Evolutionary conservation across 2,329 filamentous ascomycete species (phyloP), one percentile per base, ranked within the genome.

Genomic region (Colletotrichum musae): DNA sequence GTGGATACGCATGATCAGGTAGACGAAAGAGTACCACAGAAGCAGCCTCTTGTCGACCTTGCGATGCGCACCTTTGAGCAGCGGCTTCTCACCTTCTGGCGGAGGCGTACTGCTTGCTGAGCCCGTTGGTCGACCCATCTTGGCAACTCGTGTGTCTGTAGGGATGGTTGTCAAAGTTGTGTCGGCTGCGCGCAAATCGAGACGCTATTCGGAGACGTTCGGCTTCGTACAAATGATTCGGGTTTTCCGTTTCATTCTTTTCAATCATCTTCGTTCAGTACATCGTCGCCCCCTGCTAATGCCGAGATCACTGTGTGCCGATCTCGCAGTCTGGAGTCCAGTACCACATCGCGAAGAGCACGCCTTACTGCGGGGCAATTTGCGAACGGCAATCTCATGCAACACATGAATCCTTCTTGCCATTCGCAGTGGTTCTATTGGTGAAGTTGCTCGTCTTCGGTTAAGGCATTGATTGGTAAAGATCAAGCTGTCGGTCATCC

Each of bases 1-100:
- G 24, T 73, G 73, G 16, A 75, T 73, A 10, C 74, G 64, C 74
- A 75, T 75, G 47, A 76, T 70, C 3, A 75, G 70, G 45, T 74
- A 75, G 2, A 74, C 74, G 36, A 74, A 72, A 0, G 73, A 64
- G 43, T 75, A 75, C 73, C 72, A 75, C 3, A 75, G 28, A 6
- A 76, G 63, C 1, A 76, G 70, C 13, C 72, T 64, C n/a, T 64
- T 70, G 59, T 76, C 74, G 16, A 76, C 52, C 48, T 75, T 76
- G 24, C 57, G 68, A 64, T 73, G 73, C 5, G 73, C 71, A 5
- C 21, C 47, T 39, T 70, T 72, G 5, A 75, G 62, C 3, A 56
- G 5, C 6, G 58, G 53, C 21, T 59, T 71, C 12, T 58, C 59
- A 2, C 58, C 51, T 6, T 52, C 59, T 2, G 51, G 24, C 13